Conservation (phyloP, 208 protist genomes). For the Leishmania mexicana region DNA sequence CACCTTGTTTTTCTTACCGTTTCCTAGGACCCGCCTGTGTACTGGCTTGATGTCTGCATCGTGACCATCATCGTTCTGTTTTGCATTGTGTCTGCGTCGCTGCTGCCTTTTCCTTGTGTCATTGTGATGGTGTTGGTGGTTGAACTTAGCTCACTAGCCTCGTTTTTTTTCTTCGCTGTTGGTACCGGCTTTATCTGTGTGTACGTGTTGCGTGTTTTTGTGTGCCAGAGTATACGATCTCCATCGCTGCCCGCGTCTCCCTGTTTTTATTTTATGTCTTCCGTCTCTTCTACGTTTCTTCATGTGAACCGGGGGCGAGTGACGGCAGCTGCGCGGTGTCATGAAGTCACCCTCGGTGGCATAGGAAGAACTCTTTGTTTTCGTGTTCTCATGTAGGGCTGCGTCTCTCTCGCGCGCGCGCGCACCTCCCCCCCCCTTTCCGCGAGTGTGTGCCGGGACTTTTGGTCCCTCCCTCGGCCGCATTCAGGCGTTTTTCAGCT, state of each 20-base stretch:
- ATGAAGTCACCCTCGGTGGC: neutral
- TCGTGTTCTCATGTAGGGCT: neutral
- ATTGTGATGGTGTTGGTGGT: neutral
- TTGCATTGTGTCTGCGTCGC: neutral
- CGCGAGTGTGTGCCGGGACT: neutral
- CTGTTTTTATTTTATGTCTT: neutral
- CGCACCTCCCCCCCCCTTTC: too few relatives aligned
- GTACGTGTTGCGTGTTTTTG: neutral
- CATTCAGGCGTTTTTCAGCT: neutral
- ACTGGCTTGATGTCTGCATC: neutral
- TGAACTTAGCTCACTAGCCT: neutral
- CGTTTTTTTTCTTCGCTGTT: neutral
- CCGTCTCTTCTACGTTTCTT: neutral
- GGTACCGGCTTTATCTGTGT: neutral
- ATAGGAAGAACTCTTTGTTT: neutral
- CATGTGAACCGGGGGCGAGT: neutral
- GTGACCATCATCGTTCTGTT: neutral
- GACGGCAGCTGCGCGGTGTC: neutral
- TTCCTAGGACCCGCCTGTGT: too few relatives aligned
- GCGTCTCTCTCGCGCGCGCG: neutral
- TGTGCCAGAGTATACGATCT: neutral
- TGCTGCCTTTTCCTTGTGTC: neutral
- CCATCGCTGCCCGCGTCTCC: neutral
- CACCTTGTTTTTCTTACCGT: neutral
- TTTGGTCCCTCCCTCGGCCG: neutral